Evolutionary conservation across 306 rosid species (phyloP), one percentile per base, ranked within the genome.

Genomic region (Luffa acutangula): DNA sequence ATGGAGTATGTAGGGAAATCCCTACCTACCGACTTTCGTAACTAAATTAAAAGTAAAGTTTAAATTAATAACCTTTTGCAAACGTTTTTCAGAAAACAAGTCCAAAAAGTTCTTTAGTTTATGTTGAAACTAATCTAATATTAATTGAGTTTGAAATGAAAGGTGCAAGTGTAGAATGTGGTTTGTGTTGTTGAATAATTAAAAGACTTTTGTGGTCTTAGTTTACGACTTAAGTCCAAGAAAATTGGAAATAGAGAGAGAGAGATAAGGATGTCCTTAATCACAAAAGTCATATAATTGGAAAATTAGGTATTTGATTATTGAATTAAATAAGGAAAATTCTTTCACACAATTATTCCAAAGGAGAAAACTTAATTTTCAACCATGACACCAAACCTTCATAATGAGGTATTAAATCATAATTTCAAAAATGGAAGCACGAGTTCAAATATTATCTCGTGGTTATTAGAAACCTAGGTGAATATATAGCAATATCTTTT

Each of bases 261-360:
- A 48, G 18, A 7, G 39, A 49, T 74, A 33, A 48, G 37, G 75
- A 9, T 25, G 57, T 31, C 39, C 25, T 12, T 13, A 13, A 20
- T 70, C 41, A 72, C 8, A 46, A 72, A 62, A 48, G 77, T 72
- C 77, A 72, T 72, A 48, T 31, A 46, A 25, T 69, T 72, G 77
- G 59, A 72, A 72, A 74, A 31, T 74, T 51, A 74, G 78, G 31
- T 14, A 14, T 48, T 74, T 12, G n/a, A 48, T 43, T 43, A 15
- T 53, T 74, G 31, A 33, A 74, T 45, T 51, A 51, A 74, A 74
- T 46, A 46, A 74, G 15, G 8, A 65, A 15, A 42, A 13, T 48
- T 25, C 13, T 6, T 13, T 25, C 8, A 11, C 4, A 13, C 57
- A 71, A 71, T 71, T 71, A 71, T 71, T 71, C 37, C 39, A 0